Conservation (phyloP, 129 eudicot species). For the Flaveria robusta region DNA sequence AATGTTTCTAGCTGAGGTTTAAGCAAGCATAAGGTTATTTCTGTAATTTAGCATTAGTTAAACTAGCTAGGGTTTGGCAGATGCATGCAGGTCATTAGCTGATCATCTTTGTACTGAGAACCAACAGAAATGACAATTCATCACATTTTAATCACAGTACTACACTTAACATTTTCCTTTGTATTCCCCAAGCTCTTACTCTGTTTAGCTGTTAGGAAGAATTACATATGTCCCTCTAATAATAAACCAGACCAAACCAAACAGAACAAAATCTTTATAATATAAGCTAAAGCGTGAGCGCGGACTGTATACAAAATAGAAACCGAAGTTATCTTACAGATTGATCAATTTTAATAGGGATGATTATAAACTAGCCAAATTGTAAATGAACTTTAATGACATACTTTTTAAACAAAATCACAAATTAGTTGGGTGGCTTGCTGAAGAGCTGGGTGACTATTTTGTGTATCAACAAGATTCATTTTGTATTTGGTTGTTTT, state of each 20-base stretch:
- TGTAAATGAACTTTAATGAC: background rate
- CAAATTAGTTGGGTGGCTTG: background rate
- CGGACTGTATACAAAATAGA: background rate
- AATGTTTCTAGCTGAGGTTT: background rate
- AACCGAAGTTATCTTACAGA: background rate
- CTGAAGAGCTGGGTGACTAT: background rate
- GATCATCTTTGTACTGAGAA: constrained; percentile 9
- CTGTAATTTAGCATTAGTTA: background rate
- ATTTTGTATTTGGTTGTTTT: no score
- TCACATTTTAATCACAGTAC: constrained; percentile 8
- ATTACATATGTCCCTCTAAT: no score
- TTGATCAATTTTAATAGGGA: no score
- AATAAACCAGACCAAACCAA: background rate
- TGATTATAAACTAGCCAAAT: background rate
- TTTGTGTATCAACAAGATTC: background rate
- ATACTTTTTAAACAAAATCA: background rate
- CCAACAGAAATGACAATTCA: constrained; percentile 19
- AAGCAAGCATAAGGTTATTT: background rate
- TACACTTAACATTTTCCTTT: background rate
- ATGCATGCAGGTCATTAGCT: constrained; percentile 9
- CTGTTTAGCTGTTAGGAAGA: no score
- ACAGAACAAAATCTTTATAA: background rate
- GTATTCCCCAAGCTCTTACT: background rate
- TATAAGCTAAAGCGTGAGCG: background rate
- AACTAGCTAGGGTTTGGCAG: constrained; percentile 23